These are phyloP conservation scores for Kentomonas sorsogonicus DNA, from an alignment of 208 protist species.

Conservation along the genomic window DNA sequence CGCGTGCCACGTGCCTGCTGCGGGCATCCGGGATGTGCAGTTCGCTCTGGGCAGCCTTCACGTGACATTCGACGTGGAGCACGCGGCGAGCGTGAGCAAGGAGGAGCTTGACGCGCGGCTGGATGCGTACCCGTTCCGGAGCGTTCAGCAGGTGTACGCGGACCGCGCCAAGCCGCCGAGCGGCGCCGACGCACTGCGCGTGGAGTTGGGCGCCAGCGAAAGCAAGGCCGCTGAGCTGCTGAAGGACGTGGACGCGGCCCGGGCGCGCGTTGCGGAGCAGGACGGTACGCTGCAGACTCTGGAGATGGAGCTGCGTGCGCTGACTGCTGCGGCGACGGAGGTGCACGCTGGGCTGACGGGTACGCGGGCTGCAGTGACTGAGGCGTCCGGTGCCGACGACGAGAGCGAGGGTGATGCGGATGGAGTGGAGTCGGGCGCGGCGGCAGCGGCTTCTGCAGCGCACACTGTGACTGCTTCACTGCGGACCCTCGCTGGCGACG, in stretches of 20 bases:
- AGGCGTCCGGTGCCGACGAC: too few species aligned
- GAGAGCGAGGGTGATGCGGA: too few species aligned
- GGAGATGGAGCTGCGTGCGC: too few species aligned
- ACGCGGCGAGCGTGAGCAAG: constrained; percentile 10
- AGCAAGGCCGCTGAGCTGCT: background rate
- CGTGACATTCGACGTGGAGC: constrained; percentile 18
- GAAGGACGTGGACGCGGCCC: background rate
- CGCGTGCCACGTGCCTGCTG: constrained; percentile 19
- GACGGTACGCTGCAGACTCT: too few species aligned
- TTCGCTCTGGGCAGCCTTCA: constrained; percentile 15
- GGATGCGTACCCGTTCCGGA: constrained; percentile 22
- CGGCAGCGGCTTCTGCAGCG: too few species aligned
- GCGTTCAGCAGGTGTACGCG: constrained; percentile 14
- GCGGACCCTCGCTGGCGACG: too few species aligned
- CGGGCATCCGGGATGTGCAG: constrained; percentile 10
- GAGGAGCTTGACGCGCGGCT: constrained; percentile 20
- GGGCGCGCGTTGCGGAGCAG: too few species aligned
- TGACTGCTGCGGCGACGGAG: too few species aligned
- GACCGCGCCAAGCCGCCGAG: constrained; percentile 14
- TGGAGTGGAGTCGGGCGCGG: too few species aligned
- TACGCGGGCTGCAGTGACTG: too few species aligned
- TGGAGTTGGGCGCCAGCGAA: constrained; percentile 7
- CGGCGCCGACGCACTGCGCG: constrained; percentile 15
- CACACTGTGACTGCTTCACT: too few species aligned
- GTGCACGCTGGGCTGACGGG: too few species aligned